Conservation (phyloP, 768 basidiomycete species). For the Cantharellus cinnabarinus region DNA sequence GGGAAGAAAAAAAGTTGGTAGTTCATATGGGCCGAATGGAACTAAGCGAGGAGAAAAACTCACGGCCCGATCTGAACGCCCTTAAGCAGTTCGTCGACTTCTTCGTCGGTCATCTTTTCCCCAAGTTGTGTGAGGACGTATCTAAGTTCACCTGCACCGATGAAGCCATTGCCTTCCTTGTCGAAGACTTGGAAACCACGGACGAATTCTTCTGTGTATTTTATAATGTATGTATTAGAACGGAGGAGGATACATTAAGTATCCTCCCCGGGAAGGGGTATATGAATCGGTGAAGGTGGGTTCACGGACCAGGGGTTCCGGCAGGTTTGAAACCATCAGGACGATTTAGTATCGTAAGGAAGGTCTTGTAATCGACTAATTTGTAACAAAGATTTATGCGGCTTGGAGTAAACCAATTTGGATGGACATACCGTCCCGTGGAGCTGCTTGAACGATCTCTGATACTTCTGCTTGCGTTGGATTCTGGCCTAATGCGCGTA, state of each 20-base stretch:
- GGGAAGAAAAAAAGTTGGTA: conserved; percentile 1
- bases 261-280: neutral
- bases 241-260: neutral
- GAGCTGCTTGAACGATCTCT: conserved; percentile 51
- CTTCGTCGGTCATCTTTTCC: conserved; percentile 95
- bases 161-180: conserved; percentile 83
- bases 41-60: neutral
- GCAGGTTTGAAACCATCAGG: conserved; percentile 96
- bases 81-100: conserved; percentile 94
- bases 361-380: conserved; percentile 80
- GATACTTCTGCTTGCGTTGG: conserved; percentile 97
- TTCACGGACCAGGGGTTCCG: conserved; percentile 63
- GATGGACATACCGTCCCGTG: conserved; percentile 41
- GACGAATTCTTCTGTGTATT: conserved; percentile 76
- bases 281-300: neutral
- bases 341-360: conserved; percentile 77
- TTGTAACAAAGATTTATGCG: neutral
- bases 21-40: neutral
- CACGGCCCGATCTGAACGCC: conserved; percentile 80
- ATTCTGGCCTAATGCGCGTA: conserved; percentile 91
- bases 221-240: neutral
- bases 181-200: conserved; percentile 99
- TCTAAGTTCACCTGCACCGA: conserved; percentile 72
- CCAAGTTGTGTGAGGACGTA: conserved; percentile 92
- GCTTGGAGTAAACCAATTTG: neutral